A percentile compares a stretch with the other conserved stretches of the same genome.
These are phyloP conservation scores for Russula sp. DNA, from an alignment of 768 basidiomycete species.

Conservation along the genomic window DNA sequence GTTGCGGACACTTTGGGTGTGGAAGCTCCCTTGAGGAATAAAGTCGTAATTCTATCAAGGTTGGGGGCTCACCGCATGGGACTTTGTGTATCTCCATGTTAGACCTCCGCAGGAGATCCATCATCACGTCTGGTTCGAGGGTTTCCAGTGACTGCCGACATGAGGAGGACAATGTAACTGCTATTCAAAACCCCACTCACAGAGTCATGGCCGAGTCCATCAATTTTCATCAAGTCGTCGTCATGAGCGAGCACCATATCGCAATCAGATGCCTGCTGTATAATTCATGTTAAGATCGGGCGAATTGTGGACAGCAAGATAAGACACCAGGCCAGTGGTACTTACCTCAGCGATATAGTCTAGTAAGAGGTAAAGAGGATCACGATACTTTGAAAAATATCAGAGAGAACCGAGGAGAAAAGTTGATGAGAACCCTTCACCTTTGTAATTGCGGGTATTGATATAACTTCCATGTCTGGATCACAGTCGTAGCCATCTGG, in stretches of 20 bases:
- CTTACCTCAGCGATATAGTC: slow-evolving; percentile 1
- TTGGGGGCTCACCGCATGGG: neutral
- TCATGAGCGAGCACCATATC: slow-evolving; percentile 11
- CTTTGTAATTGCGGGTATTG: neutral
- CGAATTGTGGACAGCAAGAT: neutral
- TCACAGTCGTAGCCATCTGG: neutral
- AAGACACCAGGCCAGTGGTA: neutral
- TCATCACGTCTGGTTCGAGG: neutral
- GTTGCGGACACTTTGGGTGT: neutral
- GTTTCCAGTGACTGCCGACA: neutral
- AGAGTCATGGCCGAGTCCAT: neutral
- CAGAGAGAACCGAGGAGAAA: neutral
- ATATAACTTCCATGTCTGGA: neutral
- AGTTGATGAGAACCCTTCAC: neutral
- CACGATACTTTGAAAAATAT: neutral
- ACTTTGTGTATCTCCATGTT: neutral
- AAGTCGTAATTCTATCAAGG: neutral
- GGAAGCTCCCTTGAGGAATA: neutral
- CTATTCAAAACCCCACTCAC: neutral
- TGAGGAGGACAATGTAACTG: neutral
- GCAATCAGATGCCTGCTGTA: slow-evolving; percentile 3
- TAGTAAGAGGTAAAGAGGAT: slow-evolving; percentile 1
- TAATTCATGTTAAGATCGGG: neutral
- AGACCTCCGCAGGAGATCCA: neutral
- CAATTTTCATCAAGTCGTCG: neutral